Percentiles rank a stretch among this genome's conserved stretches.
phyloP scores from a whole-genome alignment of 306 rosid genomes.

The Castanea sativa region DNA sequence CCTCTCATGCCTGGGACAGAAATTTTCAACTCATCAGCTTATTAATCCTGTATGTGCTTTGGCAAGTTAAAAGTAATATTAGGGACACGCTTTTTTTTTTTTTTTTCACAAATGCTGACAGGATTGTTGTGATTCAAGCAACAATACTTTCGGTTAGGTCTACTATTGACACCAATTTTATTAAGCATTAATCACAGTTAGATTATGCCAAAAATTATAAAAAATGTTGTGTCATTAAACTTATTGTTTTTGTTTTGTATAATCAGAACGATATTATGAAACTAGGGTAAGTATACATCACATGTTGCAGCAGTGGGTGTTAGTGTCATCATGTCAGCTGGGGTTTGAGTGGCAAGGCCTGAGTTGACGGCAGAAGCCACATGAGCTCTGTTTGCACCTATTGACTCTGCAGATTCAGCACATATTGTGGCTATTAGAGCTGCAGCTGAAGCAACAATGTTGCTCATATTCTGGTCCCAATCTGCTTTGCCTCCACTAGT shows the following conservation, averaged over 20 bases:
- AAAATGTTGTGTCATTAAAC: too few relatives aligned
- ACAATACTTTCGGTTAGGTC: too few relatives aligned
- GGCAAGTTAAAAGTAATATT: not conserved
- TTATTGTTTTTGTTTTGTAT: not conserved
- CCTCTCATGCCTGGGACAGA: constrained; percentile 24
- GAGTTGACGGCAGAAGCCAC: constrained; percentile 28
- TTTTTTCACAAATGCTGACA: too few relatives aligned
- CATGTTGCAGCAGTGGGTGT: constrained; percentile 28
- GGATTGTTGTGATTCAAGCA: too few relatives aligned
- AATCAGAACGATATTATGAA: not conserved
- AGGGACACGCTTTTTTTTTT: too few relatives aligned
- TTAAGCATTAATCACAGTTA: too few relatives aligned
- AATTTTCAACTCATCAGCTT: not conserved
- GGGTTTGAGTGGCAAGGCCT: constrained; percentile 20
- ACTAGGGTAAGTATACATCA: not conserved
- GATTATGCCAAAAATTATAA: too few relatives aligned
- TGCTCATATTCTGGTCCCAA: not conserved
- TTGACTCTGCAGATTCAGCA: constrained; percentile 26
- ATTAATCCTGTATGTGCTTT: not conserved
- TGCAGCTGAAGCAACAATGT: constrained; percentile 24
- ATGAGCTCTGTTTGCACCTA: constrained; percentile 17
- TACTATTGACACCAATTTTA: too few relatives aligned
- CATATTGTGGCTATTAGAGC: constrained; percentile 26
- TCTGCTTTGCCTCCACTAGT: not conserved
- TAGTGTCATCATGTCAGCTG: constrained; percentile 17